phyloP scores from a whole-genome alignment of 1,284 basidiomycete genomes.

The Xerocomus amazonicus region DNA sequence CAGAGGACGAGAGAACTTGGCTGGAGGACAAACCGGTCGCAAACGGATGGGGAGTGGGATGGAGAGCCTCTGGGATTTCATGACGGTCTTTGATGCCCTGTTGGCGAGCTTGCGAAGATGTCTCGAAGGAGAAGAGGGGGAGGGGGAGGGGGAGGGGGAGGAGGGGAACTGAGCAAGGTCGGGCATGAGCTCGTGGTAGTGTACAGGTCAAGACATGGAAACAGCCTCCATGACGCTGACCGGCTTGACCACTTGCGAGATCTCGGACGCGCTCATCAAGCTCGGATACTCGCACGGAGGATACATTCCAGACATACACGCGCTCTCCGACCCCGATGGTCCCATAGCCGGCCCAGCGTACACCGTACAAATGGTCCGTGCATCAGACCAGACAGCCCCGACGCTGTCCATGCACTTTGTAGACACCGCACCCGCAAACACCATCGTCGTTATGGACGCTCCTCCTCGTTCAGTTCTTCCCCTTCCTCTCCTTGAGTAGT shows the following conservation, averaged over 20 bases:
- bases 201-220: background rate
- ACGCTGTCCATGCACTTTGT: conserved; percentile 79
- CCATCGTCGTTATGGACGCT: conserved; percentile 75
- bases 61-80: conserved; percentile 52
- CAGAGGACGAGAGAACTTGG: conserved; percentile 2
- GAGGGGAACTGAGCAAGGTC: background rate
- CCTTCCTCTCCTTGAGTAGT: conserved; percentile 1
- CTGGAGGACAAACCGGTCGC: conserved; percentile 53
- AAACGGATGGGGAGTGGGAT: conserved; percentile 69
- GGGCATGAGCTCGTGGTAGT: background rate
- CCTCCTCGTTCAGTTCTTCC: conserved; percentile 57
- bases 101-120: conserved; percentile 31
- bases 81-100: conserved; percentile 45
- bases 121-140: conserved; percentile 14
- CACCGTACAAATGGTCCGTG: conserved; percentile 84
- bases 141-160: conserved; percentile 10
- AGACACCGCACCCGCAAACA: conserved; percentile 67
- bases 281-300: conserved; percentile 77
- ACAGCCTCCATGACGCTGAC: conserved; percentile 22
- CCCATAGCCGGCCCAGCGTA: conserved; percentile 78
- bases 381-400: conserved; percentile 60
- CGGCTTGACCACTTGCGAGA: conserved; percentile 69
- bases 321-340: conserved; percentile 38
- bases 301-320: conserved; percentile 76
- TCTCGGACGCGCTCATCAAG: conserved; percentile 90